phyloP scores from a whole-genome alignment of 805 yeast genomes.

The Kazachstania kunashirensis region DNA sequence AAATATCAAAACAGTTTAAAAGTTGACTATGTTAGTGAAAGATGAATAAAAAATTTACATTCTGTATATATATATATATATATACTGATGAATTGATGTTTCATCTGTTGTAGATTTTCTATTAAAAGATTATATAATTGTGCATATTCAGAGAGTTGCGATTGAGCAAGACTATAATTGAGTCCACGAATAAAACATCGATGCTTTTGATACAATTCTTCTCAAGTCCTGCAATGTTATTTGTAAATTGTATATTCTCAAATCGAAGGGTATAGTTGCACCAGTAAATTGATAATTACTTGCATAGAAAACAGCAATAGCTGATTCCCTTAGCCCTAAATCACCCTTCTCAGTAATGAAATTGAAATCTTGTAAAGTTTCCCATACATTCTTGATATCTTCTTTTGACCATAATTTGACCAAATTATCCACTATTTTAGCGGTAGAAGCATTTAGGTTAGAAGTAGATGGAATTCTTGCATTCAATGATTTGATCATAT shows the following conservation, averaged over 20 bases:
- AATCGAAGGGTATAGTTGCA: conserved; percentile 31
- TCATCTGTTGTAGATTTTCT: neutral
- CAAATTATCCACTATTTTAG: conserved; percentile 29
- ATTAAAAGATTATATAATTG: neutral
- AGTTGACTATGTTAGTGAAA: too few species aligned
- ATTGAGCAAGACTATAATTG: conserved; percentile 22
- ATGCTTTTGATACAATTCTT: conserved; percentile 23
- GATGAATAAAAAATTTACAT: too few species aligned
- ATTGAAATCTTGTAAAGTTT: conserved; percentile 46
- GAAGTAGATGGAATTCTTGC: conserved; percentile 30
- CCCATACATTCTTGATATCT: conserved; percentile 67
- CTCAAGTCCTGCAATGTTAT: conserved; percentile 43
- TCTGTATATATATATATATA: too few species aligned
- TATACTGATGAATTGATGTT: too few species aligned
- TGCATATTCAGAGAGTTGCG: too few species aligned
- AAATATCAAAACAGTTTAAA: too few species aligned
- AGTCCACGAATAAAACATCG: conserved; percentile 28
- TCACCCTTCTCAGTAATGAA: conserved; percentile 41
- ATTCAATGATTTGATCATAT: conserved; percentile 39
- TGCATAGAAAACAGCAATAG: conserved; percentile 31
- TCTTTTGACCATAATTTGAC: conserved; percentile 51
- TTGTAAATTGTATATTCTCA: conserved; percentile 43
- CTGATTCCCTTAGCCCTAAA: conserved; percentile 34
- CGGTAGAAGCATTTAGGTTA: conserved; percentile 15
- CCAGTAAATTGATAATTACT: conserved; percentile 34